Evolutionary conservation across 2,329 filamentous ascomycete species (phyloP), one percentile per base, ranked within the genome.

Genomic region (Aurifilum marmelostoma): DNA sequence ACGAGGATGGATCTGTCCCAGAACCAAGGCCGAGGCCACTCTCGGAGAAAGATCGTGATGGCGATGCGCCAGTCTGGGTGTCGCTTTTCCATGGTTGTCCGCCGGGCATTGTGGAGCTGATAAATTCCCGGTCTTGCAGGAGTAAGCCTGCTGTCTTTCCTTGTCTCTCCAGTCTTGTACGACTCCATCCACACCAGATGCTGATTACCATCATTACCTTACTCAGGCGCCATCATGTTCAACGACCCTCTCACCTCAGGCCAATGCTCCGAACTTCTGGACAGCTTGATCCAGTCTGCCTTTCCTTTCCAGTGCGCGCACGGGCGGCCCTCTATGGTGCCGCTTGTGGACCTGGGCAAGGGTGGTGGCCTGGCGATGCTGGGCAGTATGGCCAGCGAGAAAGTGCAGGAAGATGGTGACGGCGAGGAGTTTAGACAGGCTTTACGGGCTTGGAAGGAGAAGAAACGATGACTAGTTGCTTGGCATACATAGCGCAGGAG

Each of bases 241-340:
- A 95, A 95, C 73, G 93, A 97, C 74, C 75, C 80, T 7, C 79
- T 96, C 9, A 83, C 82, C 0, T 71, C 76, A 0, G 78, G 82
- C 0, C 84, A 93, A 72, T 95, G 92, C 73, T 73, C 79, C 12
- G 75, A 77, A 0, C 77, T 96, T 43, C 77, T 95, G 0, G 70
- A 67, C 1, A 82, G 83, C 3, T 79, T 96, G n/a, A 84, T 85
- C 0, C 75, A 74, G 0, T 94, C 91, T 73, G 83, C 83, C 0
- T 92, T 95, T 71, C 92, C 93, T 0, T 96, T 96, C 73, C 90
- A 93, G 76, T 97, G 93, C 78, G 93, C 93, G 1, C 93, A 97
- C 81, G 93, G 93, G 0, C 83, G 89, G 66, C 89, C 89, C 1
- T 89, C 87, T 43, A 87, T 91, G 84, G 84, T 86, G 7, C 89